Base-by-base conservation (phyloP, 169 alveolate genomes). In the Eimeria necatrix region DNA sequence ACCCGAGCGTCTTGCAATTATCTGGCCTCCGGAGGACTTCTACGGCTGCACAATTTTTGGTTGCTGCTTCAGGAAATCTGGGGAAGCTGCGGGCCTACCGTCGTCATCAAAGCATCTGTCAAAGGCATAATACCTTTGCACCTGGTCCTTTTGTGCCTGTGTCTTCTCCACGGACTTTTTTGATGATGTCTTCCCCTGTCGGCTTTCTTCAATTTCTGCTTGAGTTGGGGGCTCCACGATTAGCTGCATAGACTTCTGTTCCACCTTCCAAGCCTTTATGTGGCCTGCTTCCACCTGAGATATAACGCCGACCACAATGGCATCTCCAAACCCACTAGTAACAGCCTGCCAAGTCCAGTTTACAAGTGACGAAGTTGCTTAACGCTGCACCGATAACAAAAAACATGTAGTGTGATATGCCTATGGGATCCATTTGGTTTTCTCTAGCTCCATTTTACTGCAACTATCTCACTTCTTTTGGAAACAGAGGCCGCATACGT, bases 401-500 rank as follows among this genome's bases (percentile, higher is more conserved):
- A 32, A 32, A 32, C 41, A 32, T 32, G 41, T 32, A 32, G 41
- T 32, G 41, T 32, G 2, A 32, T 46, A 94, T 49, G 22, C 12
- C 73, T 18, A 46, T 64, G 74, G 24, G 24, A 64, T 2, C 24
- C 22, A n/a, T 22, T n/a, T n/a, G 74, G 24, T 64, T 51, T 61
- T 16, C 74, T 48, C 59, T 51, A 24, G 56, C 53, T 84, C n/a
- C 24, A 26, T 32, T 46, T 53, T 20, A 46, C 9, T 46, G 14
- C 61, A 74, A 1, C 16, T 52, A 52, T 53, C 96, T 14, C 70
- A 96, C 98, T 95, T 96, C 98, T 71, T 96, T 96, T 7, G 96
- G 96, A 81, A 96, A 96, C 56, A 96, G 96, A 24, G 98, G 98
- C 68, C 98, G 93, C 95, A 96, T 95, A 70, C 98, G 97, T 76